Evolutionary conservation across 2,329 filamentous ascomycete genomes (phyloP).

Genomic region (Colletotrichum tanaceti): DNA sequence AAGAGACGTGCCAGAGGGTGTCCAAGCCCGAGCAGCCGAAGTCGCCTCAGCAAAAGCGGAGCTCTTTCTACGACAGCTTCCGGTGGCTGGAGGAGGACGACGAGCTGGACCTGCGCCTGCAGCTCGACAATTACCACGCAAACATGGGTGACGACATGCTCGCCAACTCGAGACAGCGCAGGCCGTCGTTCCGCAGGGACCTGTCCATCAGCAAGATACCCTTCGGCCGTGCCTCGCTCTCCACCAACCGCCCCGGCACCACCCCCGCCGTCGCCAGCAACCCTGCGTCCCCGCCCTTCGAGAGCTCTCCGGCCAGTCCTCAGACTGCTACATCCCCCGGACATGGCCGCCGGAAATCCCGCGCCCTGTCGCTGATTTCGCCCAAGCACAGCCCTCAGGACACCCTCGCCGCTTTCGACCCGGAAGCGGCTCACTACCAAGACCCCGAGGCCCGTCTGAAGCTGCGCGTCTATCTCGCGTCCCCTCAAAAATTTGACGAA

Average conservation of each 20-base stretch:
- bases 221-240: conserved; percentile 67
- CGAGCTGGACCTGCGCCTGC: conserved; percentile 74
- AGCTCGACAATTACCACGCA: conserved; percentile 76
- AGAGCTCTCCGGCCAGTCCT: conserved; percentile 41
- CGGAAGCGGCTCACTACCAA: conserved; percentile 84
- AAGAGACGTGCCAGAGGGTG: conserved; percentile 38
- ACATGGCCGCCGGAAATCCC: conserved; percentile 64
- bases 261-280: conserved; percentile 51
- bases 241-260: conserved; percentile 60
- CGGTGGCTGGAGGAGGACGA: conserved; percentile 80
- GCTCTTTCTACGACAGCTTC: conserved; percentile 74
- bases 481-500: conserved; percentile 95
- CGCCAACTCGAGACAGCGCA: conserved; percentile 57
- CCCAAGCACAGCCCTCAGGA: conserved; percentile 59
- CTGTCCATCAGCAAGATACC: conserved; percentile 77
- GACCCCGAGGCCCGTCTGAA: conserved; percentile 90
- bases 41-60: conserved; percentile 51
- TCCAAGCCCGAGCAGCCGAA: conserved; percentile 19
- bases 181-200: conserved; percentile 75
- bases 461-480: conserved; percentile 85
- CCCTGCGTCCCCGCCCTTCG: conserved; percentile 44
- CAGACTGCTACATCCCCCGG: conserved; percentile 42
- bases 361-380: conserved; percentile 65
- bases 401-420: conserved; percentile 70
- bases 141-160: conserved; percentile 67